Evolutionary conservation across 208 protist species (phyloP), one percentile per base, ranked within the genome.

Genomic region (Plasmodiophora brassicae): DNA sequence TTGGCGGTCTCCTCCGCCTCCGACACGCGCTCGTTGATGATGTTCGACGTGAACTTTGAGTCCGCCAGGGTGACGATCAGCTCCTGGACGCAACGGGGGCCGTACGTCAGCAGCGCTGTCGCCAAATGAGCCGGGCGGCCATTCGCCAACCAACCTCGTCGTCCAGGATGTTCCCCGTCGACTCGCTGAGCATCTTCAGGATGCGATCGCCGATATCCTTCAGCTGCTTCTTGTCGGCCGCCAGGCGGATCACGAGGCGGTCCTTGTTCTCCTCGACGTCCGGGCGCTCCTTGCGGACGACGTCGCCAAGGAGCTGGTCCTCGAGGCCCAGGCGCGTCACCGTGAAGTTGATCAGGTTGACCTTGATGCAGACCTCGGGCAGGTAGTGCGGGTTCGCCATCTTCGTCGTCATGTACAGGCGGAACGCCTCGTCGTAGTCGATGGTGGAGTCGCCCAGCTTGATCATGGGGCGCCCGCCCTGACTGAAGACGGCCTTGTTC

Each of bases 121-220:
- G n/a, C n/a, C n/a, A n/a, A n/a, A n/a, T n/a, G n/a, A n/a, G n/a
- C n/a, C n/a, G n/a, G n/a, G n/a, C n/a, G 41, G 65, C 5, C 32
- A 78, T 78, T 38, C 65, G 20, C n/a, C n/a, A 78, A 78, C 65
- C 41, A 38, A 78, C 65, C 41, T 97, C 95, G 91, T 98, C 97
- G 90, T 98, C 96, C 38, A 98, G 92, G 87, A 98, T 97, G 92
- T 97, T 97, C 57, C 96, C 96, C 36, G 95, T 95, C 0, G 95
- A 96, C 32, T 94, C 94, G 60, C 93, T 91, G 10, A 98, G 93
- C 32, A 98, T 92, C 46, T 94, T 89, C 50, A 98, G 92, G 53
- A 98, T 98, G 91, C 95, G 94, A 86, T 96, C 95, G 91, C 98
- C 95, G 44, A 97, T 89, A 53, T 95, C 94, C 89, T 97, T 95